Conservation (phyloP, 2,329 filamentous ascomycete species). For the Diatrype stigma region DNA sequence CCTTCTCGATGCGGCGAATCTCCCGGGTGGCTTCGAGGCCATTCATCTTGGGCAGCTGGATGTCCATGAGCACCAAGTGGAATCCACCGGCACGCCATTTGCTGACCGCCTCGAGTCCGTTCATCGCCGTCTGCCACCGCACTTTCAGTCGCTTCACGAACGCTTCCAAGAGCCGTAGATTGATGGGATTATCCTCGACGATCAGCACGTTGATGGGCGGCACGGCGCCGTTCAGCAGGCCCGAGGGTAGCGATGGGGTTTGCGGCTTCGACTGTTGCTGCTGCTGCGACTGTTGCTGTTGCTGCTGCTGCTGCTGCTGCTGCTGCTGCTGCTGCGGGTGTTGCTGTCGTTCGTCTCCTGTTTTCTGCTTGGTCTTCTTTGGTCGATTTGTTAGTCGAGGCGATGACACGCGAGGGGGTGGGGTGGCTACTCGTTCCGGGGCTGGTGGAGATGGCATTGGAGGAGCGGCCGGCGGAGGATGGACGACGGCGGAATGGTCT, state of each 20-base stretch:
- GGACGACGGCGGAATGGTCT: conserved; percentile 43
- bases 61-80: conserved; percentile 97
- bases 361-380: conserved; percentile 51
- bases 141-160: conserved; percentile 96
- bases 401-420: conserved; percentile 44
- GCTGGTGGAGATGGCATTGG: conserved; percentile 46
- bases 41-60: conserved; percentile 94
- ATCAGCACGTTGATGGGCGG: conserved; percentile 97
- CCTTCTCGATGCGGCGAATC: conserved; percentile 81
- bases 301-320: conserved; percentile 32
- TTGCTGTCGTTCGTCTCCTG: conserved; percentile 30
- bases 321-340: conserved; percentile 26
- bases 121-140: conserved; percentile 94
- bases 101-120: conserved; percentile 84
- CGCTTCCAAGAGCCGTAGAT: conserved; percentile 85
- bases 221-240: conserved; percentile 73
- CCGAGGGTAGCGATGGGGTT: conserved; percentile 47
- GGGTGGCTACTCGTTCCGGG: conserved; percentile 55
- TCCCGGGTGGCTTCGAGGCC: conserved; percentile 93
- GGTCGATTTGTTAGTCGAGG: conserved; percentile 41
- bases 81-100: conserved; percentile 94
- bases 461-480: conserved; percentile 44
- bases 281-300: not conserved
- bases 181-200: conserved; percentile 98
- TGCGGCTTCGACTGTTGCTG: conserved; percentile 21